A percentile compares a stretch with the other conserved stretches of the same genome.
phyloP scores from a whole-genome alignment of 2,329 filamentous ascomycete species.

The Leptographium procerum region DNA sequence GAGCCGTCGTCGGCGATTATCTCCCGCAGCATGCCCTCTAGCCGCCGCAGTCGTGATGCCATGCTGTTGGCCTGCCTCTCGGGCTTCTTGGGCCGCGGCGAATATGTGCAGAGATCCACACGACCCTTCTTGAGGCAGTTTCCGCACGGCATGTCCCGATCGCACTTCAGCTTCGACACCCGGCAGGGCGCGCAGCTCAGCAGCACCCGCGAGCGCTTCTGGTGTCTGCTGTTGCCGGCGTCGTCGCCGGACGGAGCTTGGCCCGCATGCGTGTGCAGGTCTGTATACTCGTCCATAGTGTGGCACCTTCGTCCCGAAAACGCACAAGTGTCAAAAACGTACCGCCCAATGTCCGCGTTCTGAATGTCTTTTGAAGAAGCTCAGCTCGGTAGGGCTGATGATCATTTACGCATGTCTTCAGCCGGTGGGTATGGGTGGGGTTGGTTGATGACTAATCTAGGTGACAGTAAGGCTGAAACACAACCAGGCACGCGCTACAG shows the following conservation, averaged over 20 bases:
- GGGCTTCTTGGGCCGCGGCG: constrained; percentile 30
- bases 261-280: neutral
- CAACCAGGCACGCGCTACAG: no score
- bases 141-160: constrained; percentile 38
- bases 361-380: no score
- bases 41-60: constrained; percentile 40
- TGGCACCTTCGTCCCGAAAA: no score
- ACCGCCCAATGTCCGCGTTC: no score
- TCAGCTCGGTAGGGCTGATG: no score
- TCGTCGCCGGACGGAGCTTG: neutral
- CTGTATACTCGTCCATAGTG: neutral
- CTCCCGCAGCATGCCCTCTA: constrained; percentile 46
- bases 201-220: constrained; percentile 36
- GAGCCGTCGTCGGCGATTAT: constrained; percentile 29
- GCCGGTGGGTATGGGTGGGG: no score
- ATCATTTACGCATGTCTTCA: no score
- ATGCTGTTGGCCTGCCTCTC: constrained; percentile 32
- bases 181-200: constrained; percentile 43
- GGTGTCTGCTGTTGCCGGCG: neutral
- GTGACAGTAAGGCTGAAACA: no score
- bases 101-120: constrained; percentile 35
- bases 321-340: no score
- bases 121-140: constrained; percentile 41
- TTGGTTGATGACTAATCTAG: no score
- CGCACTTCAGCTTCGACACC: constrained; percentile 44